phyloP scores from a whole-genome alignment of 257 asterid genomes.

The Thymus quinquecostatus region DNA sequence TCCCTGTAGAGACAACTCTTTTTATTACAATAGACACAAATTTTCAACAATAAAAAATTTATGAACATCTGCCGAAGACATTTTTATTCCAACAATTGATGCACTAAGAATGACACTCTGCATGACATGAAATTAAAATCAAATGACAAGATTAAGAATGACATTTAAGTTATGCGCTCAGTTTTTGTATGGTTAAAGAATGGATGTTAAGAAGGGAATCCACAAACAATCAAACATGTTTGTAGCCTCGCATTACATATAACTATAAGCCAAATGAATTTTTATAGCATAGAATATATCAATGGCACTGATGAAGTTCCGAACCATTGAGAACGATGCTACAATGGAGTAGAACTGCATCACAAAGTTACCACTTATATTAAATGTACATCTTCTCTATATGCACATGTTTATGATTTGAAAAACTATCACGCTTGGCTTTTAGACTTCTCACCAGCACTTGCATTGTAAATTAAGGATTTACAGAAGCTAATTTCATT shows the following conservation, averaged over 20 bases:
- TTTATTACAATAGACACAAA: slow-evolving; percentile 10
- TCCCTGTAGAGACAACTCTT: slow-evolving; percentile 35
- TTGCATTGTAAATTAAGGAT: neutral
- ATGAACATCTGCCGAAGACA: slow-evolving; percentile 17
- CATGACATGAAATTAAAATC: neutral
- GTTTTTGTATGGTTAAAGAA: slow-evolving; percentile 3
- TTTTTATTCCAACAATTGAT: slow-evolving; percentile 4
- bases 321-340: neutral
- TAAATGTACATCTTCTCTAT: neutral
- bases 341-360: neutral
- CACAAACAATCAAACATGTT: neutral
- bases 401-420: neutral
- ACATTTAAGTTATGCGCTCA: neutral
- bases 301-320: neutral
- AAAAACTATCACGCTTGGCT: neutral
- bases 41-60: slow-evolving; percentile 4
- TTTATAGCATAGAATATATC: neutral
- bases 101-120: neutral
- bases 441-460: neutral
- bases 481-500: neutral
- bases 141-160: neutral
- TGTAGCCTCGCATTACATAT: neutral
- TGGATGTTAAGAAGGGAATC: neutral
- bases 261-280: neutral
- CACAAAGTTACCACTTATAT: neutral